Percentiles rank a stretch among this genome's conserved stretches.
Evolutionary conservation across 2,329 filamentous ascomycete genomes (phyloP).

Genomic region (Fusarium sp.): DNA sequence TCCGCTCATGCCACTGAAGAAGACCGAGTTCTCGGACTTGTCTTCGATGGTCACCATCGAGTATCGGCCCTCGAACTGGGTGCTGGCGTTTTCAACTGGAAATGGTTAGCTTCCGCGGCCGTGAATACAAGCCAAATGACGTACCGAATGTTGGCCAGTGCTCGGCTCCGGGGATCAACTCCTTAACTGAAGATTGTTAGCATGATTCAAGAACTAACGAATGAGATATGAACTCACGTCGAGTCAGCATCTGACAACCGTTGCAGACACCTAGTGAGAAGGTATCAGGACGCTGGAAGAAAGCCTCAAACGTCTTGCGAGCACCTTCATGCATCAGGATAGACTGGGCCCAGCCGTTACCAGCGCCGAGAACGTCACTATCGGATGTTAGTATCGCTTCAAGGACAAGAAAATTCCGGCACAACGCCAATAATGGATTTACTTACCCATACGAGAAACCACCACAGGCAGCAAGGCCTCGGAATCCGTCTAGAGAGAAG

Average conservation of each 20-base stretch:
- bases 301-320: conserved; percentile 79
- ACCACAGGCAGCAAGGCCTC: conserved; percentile 91
- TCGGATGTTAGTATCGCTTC: not conserved
- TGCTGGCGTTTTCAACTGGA: conserved; percentile 71
- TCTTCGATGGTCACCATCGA: conserved; percentile 41
- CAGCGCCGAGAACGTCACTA: conserved; percentile 79
- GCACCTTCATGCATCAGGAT: conserved; percentile 84
- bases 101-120: not conserved
- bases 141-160: conserved; percentile 66
- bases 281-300: conserved; percentile 88
- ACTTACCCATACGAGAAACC: conserved; percentile 86
- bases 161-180: conserved; percentile 40
- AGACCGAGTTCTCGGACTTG: conserved; percentile 38
- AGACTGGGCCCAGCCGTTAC: conserved; percentile 94
- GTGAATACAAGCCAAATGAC: not conserved
- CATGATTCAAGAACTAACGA: not conserved
- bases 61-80: conserved; percentile 42
- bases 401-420: not conserved
- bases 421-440: not conserved
- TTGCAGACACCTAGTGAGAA: conserved; percentile 97
- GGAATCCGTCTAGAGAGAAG: conserved; percentile 81
- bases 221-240: conserved; percentile 45
- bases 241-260: conserved; percentile 92
- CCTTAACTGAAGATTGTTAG: conserved; percentile 32
- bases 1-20: conserved; percentile 39